Base-by-base conservation (phyloP, 2,329 filamentous ascomycete species). In the Aspergillus puulaauensis region DNA sequence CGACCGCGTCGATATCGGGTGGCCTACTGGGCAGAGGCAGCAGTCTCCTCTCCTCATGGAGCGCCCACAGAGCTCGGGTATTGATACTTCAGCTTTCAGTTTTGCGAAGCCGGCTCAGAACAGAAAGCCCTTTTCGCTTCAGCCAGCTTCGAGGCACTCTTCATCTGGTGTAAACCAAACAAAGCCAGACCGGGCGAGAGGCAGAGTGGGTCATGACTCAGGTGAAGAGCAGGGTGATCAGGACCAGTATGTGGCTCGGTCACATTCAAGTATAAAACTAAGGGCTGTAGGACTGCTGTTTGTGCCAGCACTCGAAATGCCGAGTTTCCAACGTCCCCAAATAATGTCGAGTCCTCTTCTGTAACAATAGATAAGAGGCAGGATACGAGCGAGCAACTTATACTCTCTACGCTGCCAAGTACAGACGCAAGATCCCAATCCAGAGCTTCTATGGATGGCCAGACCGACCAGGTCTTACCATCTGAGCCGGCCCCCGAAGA, bases 31-130 rank as follows among this genome's bases (percentile, higher is more conserved):
- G 11, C 54, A 56, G 24, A 54, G 19, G 40, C 56, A 57, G 27
- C 24, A 51, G 2, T 54, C 60, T 17, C 62, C 68, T 23, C 51
- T 68, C 7, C 60, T 74, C 35, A 68, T 75, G 57, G 63, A 70
- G 41, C 70, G 73, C 2, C 73, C 72, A 12, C 53, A 63, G 19
- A 73, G 64, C 43, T 69, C 69, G 6, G 67, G 63, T 1, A 57
- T 71, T 23, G 68, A 75, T 44, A 46, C 63, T 17, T 39, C 63
- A 8, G 61, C 61, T 1, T 75, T 77, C 55, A 70, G 67, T 6
- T 77, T 76, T 57, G 61, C 68, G 15, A 74, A 68, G 51, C 74
- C 72, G 23, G 61, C 54, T 19, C 63, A 61, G 31, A 60, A 64
- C 43, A 63, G 55, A 21, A 69, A 64, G 33, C 54, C 51, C 1